Conservation (phyloP, 129 eudicot species). For the Pulicaria dysenterica region DNA sequence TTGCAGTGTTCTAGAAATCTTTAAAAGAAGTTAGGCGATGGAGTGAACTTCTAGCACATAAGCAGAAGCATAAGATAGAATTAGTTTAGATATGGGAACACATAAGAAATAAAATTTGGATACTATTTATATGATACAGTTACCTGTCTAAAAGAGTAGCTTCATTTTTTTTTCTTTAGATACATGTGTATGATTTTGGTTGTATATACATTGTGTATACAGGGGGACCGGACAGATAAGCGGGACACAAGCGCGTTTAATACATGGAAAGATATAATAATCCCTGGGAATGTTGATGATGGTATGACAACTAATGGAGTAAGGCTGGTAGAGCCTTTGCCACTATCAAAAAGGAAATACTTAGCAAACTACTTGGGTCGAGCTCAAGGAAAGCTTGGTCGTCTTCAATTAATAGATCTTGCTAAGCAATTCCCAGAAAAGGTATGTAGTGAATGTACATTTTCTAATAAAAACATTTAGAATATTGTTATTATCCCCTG, state of each 20-base stretch:
- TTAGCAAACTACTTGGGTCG: constrained; percentile 90
- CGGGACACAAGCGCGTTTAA: constrained; percentile 90
- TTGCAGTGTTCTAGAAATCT: neutral
- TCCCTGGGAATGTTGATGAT: constrained; percentile 97
- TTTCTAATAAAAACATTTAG: neutral
- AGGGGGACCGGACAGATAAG: constrained; percentile 98
- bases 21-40: neutral
- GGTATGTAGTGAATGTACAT: constrained; percentile 33
- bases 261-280: constrained; percentile 97
- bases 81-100: too few species aligned
- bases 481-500: too few species aligned
- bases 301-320: constrained; percentile 70
- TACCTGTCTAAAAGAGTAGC: too few species aligned
- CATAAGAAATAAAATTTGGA: too few species aligned
- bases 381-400: constrained; percentile 93
- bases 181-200: neutral
- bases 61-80: too few species aligned
- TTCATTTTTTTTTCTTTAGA: neutral
- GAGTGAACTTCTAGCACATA: too few species aligned
- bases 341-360: constrained; percentile 75
- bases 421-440: constrained; percentile 77
- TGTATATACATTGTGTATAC: constrained; percentile 19
- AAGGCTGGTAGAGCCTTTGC: constrained; percentile 72
- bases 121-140: too few species aligned
- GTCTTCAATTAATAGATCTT: constrained; percentile 81